Evolutionary conservation across 305 asterid species (phyloP).

Genomic region (Solanum hybrid): DNA sequence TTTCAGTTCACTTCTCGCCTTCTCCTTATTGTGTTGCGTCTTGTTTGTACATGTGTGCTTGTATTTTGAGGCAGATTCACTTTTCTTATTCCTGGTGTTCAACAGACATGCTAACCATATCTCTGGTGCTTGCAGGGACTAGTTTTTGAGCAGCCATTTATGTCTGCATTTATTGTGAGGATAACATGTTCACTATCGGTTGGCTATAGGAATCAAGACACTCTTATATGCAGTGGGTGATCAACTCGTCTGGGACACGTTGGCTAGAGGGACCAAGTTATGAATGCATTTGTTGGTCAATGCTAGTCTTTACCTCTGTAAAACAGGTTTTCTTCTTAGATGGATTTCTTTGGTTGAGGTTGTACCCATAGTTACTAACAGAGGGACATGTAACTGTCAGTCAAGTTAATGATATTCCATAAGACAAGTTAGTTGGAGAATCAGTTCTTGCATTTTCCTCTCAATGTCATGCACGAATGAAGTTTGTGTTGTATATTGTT

Average conservation of each 20-base stretch:
- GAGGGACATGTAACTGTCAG: not conserved
- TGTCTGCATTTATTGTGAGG: not conserved
- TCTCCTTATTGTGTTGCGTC: not conserved
- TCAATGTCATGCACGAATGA: not conserved
- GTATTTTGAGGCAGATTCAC: not conserved
- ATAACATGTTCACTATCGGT: not conserved
- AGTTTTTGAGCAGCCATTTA: not conserved
- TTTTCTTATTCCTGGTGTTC: not conserved
- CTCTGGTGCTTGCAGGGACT: not conserved
- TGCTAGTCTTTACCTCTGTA: not conserved
- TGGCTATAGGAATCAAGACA: not conserved
- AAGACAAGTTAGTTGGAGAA: not conserved
- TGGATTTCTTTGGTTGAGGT: not conserved
- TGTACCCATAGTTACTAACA: not conserved
- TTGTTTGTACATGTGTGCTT: not conserved
- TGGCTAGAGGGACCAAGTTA: not conserved
- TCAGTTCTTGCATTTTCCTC: not conserved
- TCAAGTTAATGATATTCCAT: not conserved
- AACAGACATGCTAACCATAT: not conserved
- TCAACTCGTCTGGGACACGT: not conserved
- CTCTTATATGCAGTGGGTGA: not conserved
- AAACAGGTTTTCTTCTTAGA: not conserved
- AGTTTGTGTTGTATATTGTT: not conserved
- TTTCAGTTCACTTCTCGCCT: not conserved
- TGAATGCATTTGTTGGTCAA: not conserved